Conservation (phyloP, 768 basidiomycete species). For the Suillus clintonianus region DNA sequence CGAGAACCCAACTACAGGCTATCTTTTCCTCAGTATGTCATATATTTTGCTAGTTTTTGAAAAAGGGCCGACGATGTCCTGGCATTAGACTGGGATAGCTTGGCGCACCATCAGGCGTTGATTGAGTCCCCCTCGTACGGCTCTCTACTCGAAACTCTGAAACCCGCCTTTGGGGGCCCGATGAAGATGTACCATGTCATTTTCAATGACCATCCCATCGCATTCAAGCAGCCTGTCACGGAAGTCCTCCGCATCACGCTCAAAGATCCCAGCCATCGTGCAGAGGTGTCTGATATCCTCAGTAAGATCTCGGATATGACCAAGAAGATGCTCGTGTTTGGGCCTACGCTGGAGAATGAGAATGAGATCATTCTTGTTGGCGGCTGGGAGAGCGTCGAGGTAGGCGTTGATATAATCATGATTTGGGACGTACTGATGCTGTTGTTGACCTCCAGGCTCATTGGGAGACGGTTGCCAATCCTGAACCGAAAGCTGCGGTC, state of each 20-base stretch:
- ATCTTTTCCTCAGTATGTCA: slow-evolving; percentile 17
- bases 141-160: slow-evolving; percentile 7
- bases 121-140: slow-evolving; percentile 5
- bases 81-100: slow-evolving; percentile 28
- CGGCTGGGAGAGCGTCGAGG: slow-evolving; percentile 28
- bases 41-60: background rate
- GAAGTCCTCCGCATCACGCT: slow-evolving; percentile 17
- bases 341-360: slow-evolving; percentile 20
- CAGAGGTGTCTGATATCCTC: slow-evolving; percentile 11
- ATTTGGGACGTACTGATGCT: background rate
- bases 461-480: slow-evolving; percentile 3
- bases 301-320: slow-evolving; percentile 14
- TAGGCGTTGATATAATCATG: slow-evolving; percentile 6
- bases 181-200: slow-evolving; percentile 21
- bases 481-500: slow-evolving; percentile 9
- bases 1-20: slow-evolving; percentile 16
- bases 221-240: slow-evolving; percentile 24
- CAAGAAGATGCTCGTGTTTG: slow-evolving; percentile 18
- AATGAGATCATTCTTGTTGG: slow-evolving; percentile 19
- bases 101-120: slow-evolving; percentile 19
- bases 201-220: slow-evolving; percentile 16
- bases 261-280: slow-evolving; percentile 25
- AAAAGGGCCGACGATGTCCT: background rate
- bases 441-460: slow-evolving; percentile 16
- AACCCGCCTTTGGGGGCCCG: slow-evolving; percentile 7